phyloP scores from a whole-genome alignment of 768 basidiomycete genomes.

The Boletus rubropictus region DNA sequence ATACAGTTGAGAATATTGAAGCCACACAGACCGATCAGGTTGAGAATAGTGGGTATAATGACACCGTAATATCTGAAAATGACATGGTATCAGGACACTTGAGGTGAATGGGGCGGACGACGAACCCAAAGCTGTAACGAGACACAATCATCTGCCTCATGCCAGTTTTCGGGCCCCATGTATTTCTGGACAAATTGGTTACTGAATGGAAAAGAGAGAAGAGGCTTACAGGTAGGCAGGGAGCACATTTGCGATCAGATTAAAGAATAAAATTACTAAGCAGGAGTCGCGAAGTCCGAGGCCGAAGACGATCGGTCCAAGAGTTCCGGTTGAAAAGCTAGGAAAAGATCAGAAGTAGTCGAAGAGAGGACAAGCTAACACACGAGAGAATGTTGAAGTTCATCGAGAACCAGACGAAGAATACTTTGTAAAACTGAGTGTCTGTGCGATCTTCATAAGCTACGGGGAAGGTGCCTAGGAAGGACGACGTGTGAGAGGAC shows the following conservation, averaged over 20 bases:
- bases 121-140: conserved; percentile 51
- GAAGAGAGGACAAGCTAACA: conserved; percentile 8
- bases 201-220: background rate
- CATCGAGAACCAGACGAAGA: conserved; percentile 68
- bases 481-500: background rate
- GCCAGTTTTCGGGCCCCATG: conserved; percentile 76
- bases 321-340: conserved; percentile 63
- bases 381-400: conserved; percentile 61
- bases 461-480: conserved; percentile 49
- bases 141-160: conserved; percentile 79
- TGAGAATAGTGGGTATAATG: conserved; percentile 47
- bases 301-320: conserved; percentile 59
- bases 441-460: conserved; percentile 46
- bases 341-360: background rate
- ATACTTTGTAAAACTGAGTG: conserved; percentile 56
- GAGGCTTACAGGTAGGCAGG: conserved; percentile 54
- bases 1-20: conserved; percentile 65
- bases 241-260: conserved; percentile 50
- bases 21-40: conserved; percentile 55
- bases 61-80: conserved; percentile 48
- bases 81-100: background rate
- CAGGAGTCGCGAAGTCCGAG: conserved; percentile 59
- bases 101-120: conserved; percentile 31
- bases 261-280: conserved; percentile 63
- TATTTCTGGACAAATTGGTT: conserved; percentile 34